phyloP scores from a whole-genome alignment of 257 asterid genomes.

The Jasminum sambac region DNA sequence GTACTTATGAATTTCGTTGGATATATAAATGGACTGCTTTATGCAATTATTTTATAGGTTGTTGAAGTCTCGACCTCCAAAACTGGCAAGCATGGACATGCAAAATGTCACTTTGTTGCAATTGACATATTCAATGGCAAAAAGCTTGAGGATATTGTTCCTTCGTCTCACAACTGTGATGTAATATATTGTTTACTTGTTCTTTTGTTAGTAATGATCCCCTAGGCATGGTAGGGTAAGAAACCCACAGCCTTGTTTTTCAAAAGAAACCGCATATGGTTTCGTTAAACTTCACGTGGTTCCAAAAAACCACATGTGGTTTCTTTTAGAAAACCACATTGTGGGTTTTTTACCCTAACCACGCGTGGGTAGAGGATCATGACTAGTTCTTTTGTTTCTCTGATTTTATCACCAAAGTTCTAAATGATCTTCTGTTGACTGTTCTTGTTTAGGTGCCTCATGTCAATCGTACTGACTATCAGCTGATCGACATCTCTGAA shows the following conservation, averaged over 20 bases:
- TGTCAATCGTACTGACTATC: constrained; percentile 52
- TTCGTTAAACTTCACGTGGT: too few relatives aligned
- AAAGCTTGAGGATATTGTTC: constrained; percentile 57
- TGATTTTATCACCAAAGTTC: neutral
- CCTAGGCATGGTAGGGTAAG: too few relatives aligned
- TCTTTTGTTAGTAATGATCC: neutral
- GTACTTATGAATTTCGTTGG: too few relatives aligned
- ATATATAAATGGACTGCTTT: too few relatives aligned
- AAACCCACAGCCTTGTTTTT: too few relatives aligned
- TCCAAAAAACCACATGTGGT: too few relatives aligned
- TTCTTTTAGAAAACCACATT: too few relatives aligned
- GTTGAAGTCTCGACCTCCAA: constrained; percentile 64
- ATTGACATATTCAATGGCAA: constrained; percentile 54
- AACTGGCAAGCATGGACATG: constrained; percentile 64
- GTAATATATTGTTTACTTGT: constrained; percentile 23
- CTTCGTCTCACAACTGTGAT: constrained; percentile 55
- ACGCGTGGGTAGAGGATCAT: too few relatives aligned
- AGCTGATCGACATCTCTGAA: constrained; percentile 72
- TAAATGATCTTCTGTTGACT: neutral
- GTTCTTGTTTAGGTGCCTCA: constrained; percentile 41
- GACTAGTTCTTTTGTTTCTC: neutral
- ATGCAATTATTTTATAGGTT: constrained; percentile 33
- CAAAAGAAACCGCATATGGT: too few relatives aligned
- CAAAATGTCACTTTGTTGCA: constrained; percentile 55
- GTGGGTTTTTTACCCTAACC: too few relatives aligned